phyloP scores from a whole-genome alignment of 2,329 filamentous ascomycete species.

The Hypoxylon sp. region DNA sequence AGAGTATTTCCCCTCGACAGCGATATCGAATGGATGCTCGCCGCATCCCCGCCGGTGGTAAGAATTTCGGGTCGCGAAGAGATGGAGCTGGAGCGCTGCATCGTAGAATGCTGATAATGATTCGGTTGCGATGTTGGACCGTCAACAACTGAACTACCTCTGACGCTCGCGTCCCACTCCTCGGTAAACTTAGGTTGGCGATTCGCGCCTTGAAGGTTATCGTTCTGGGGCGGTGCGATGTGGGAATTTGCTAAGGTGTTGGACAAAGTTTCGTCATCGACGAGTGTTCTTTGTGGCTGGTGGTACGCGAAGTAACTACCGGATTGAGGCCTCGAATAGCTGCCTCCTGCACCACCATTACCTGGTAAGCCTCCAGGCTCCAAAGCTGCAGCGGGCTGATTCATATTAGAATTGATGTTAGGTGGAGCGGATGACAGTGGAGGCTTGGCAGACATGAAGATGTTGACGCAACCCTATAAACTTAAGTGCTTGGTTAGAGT shows the following conservation, averaged over 20 bases:
- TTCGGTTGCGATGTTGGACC: conserved; percentile 55
- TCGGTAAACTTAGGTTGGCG: conserved; percentile 73
- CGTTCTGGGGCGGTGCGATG: conserved; percentile 49
- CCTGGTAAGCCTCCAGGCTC: conserved; percentile 37
- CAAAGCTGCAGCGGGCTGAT: conserved; percentile 34
- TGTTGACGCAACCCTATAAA: conserved; percentile 38
- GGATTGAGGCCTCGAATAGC: conserved; percentile 41
- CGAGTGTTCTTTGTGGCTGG: conserved; percentile 45
- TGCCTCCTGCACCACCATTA: conserved; percentile 36
- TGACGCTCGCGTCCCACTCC: conserved; percentile 78
- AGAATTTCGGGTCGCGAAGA: conserved; percentile 66
- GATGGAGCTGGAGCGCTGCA: conserved; percentile 75
- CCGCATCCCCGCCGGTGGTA: conserved; percentile 60
- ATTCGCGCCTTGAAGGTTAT: conserved; percentile 44
- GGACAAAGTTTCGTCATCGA: conserved; percentile 56
- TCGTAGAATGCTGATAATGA: conserved; percentile 51
- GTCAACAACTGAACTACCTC: conserved; percentile 75
- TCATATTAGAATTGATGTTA: conserved; percentile 43
- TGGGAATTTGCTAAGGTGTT: conserved; percentile 59
- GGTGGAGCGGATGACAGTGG: conserved; percentile 37
- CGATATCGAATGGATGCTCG: conserved; percentile 55
- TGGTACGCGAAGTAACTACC: conserved; percentile 53
- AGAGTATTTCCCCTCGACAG: conserved; percentile 77
- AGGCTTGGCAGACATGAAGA: conserved; percentile 46
- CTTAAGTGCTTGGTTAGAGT: conserved; percentile 26